Conservation (phyloP, 495 filamentous ascomycete species). For the Aspergillus nanangensis region DNA sequence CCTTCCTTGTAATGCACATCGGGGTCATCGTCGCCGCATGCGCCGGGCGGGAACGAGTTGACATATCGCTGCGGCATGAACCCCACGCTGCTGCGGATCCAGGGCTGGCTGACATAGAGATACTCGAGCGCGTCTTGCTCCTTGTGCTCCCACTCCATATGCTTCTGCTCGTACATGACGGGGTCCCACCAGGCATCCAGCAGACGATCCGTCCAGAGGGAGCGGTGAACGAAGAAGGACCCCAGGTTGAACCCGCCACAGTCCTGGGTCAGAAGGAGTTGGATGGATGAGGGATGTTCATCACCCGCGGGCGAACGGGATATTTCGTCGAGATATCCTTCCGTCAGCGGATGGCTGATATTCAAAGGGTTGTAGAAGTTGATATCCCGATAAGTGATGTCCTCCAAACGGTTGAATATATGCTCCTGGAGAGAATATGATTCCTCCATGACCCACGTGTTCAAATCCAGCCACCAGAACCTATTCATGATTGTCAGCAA, state of each 20-base stretch:
- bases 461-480: slow-evolving; percentile 99
- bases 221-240: slow-evolving; percentile 85
- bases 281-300: slow-evolving; percentile 65
- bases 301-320: slow-evolving; percentile 72
- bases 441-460: slow-evolving; percentile 97
- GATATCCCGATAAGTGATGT: slow-evolving; percentile 89
- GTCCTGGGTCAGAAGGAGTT: slow-evolving; percentile 88
- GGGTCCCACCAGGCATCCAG: slow-evolving; percentile 99
- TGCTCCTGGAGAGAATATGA: slow-evolving; percentile 85
- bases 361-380: slow-evolving; percentile 94
- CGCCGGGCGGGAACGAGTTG: slow-evolving; percentile 89
- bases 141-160: slow-evolving; percentile 99
- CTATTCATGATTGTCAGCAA: slow-evolving; percentile 35
- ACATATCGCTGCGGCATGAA: slow-evolving; percentile 90
- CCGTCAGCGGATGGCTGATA: slow-evolving; percentile 76
- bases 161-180: slow-evolving; percentile 94
- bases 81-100: slow-evolving; percentile 82
- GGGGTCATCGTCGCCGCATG: slow-evolving; percentile 76
- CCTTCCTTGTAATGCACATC: slow-evolving; percentile 80
- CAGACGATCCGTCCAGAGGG: slow-evolving; percentile 84
- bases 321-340: slow-evolving; percentile 67
- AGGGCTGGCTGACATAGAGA: slow-evolving; percentile 85
- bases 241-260: slow-evolving; percentile 96
- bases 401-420: slow-evolving; percentile 74
- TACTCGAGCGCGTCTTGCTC: slow-evolving; percentile 95